Percentiles rank a stretch among this genome's conserved stretches.
phyloP scores from a whole-genome alignment of 805 yeast species.

The Sugiyamaella mastotermitis region DNA sequence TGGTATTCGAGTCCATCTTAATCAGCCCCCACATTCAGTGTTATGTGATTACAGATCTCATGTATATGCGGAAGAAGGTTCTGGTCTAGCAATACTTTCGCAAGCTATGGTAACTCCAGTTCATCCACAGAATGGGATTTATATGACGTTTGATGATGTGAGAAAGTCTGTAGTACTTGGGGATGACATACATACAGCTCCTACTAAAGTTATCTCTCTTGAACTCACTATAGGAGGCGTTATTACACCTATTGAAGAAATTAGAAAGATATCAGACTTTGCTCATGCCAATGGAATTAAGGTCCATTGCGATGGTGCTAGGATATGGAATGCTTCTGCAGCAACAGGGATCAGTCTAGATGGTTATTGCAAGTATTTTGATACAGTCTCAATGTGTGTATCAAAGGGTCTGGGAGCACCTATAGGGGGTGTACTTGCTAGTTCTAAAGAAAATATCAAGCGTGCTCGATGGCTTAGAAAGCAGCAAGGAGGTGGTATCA shows the following conservation, averaged over 20 bases:
- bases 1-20: conserved; percentile 67
- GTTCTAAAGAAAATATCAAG: conserved; percentile 49
- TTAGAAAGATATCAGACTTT: conserved; percentile 62
- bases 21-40: conserved; percentile 75
- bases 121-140: conserved; percentile 63
- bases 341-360: conserved; percentile 63
- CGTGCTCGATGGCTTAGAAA: conserved; percentile 82
- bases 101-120: conserved; percentile 88
- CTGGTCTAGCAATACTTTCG: conserved; percentile 80
- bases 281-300: conserved; percentile 53
- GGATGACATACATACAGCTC: conserved; percentile 83
- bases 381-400: conserved; percentile 82
- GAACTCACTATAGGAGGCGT: conserved; percentile 88
- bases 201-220: conserved; percentile 74
- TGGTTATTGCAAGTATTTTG: conserved; percentile 73
- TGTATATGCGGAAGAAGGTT: conserved; percentile 77
- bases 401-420: conserved; percentile 93
- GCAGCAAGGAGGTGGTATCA: conserved; percentile 89
- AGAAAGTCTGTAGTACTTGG: conserved; percentile 60
- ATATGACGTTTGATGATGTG: conserved; percentile 75
- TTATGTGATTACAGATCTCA: conserved; percentile 82
- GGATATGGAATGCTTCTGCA: conserved; percentile 84
- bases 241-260: conserved; percentile 72
- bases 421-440: conserved; percentile 82
- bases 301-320: conserved; percentile 91